These are phyloP conservation scores for Aspergillus clavatus DNA, from an alignment of 2,329 filamentous ascomycete species.

Conservation along the genomic window DNA sequence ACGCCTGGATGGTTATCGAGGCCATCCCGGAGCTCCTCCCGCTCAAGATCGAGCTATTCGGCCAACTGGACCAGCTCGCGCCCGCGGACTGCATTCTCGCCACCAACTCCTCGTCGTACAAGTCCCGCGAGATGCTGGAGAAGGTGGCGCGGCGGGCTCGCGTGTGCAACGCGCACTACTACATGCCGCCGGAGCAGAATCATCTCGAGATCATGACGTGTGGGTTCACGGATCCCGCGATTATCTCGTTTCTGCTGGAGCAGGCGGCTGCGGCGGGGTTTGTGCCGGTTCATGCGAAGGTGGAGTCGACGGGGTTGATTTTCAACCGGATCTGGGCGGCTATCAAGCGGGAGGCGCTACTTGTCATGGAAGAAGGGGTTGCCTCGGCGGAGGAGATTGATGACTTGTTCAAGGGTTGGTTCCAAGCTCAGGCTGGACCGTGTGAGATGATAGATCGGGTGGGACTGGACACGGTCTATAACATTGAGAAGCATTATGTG, in stretches of 20 bases:
- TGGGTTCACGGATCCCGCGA: slow-evolving; percentile 39
- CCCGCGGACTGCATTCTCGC: slow-evolving; percentile 47
- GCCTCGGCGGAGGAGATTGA: slow-evolving; percentile 48
- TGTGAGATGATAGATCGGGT: slow-evolving; percentile 46
- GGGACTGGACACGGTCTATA: slow-evolving; percentile 49
- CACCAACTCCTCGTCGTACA: slow-evolving; percentile 52
- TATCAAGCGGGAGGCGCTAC: slow-evolving; percentile 49
- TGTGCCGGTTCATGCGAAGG: slow-evolving; percentile 40
- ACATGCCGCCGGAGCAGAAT: slow-evolving; percentile 43
- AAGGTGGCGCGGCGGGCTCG: slow-evolving; percentile 30
- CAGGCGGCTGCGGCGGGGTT: slow-evolving; percentile 38
- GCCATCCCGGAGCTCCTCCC: slow-evolving; percentile 48
- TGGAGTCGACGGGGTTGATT: slow-evolving; percentile 51
- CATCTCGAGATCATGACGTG: slow-evolving; percentile 53
- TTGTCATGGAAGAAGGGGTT: slow-evolving; percentile 48
- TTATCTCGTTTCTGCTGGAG: slow-evolving; percentile 46
- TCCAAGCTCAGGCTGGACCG: slow-evolving; percentile 27
- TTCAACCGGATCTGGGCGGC: slow-evolving; percentile 56
- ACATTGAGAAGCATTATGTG: slow-evolving; percentile 52
- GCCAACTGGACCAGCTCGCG: slow-evolving; percentile 42
- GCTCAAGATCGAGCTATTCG: slow-evolving; percentile 48
- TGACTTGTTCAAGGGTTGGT: slow-evolving; percentile 40
- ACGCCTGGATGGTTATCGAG: slow-evolving; percentile 52
- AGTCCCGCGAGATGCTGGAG: slow-evolving; percentile 46
- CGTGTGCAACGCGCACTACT: slow-evolving; percentile 50